Evolutionary conservation across 305 asterid genomes (phyloP).

Genomic region (Solanum hybrid): DNA sequence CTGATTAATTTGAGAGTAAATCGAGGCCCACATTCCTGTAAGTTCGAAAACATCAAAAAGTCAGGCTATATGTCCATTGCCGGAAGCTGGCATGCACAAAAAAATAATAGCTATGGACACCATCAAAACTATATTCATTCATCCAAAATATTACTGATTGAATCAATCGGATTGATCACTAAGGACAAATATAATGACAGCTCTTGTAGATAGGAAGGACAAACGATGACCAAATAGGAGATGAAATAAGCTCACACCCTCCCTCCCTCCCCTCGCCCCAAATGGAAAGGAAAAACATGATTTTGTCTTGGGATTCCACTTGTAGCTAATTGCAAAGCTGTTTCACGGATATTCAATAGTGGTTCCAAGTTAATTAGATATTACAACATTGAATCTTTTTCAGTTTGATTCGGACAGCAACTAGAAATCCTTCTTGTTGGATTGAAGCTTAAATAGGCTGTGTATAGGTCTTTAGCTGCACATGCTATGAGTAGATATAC

Average conservation of each 20-base stretch:
- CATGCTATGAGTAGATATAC: neutral
- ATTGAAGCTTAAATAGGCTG: neutral
- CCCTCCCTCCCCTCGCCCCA: neutral
- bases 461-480: neutral
- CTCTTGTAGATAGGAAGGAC: neutral
- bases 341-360: neutral
- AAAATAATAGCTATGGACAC: neutral
- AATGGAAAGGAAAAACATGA: neutral
- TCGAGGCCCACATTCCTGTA: slow-evolving; percentile 92
- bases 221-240: neutral
- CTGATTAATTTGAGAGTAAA: slow-evolving; percentile 84
- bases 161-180: neutral
- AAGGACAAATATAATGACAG: neutral
- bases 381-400: neutral
- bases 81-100: neutral
- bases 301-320: neutral
- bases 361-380: neutral
- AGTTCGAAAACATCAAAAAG: neutral
- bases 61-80: neutral
- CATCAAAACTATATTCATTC: neutral
- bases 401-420: neutral
- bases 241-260: neutral
- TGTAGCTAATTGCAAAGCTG: neutral
- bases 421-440: neutral
- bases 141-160: neutral